These are phyloP conservation scores for Zygotorulaspora chibaensis DNA, from an alignment of 805 yeast genomes.

Conservation along the genomic window DNA sequence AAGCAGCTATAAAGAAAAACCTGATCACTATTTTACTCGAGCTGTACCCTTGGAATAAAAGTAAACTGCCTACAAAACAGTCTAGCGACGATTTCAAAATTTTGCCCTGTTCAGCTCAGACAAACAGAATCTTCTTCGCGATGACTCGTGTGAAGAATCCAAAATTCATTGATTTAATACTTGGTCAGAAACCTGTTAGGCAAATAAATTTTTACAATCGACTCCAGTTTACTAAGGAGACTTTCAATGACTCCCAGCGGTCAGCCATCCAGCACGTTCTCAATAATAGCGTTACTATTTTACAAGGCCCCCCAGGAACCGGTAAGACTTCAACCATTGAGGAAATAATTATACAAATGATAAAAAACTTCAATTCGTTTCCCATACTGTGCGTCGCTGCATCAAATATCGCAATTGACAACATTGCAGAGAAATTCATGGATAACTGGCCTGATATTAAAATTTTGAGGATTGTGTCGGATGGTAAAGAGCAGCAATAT, in stretches of 20 bases:
- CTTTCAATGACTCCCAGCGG: conserved; percentile 56
- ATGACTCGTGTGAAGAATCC: conserved; percentile 55
- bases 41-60: conserved; percentile 55
- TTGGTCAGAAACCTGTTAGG: conserved; percentile 52
- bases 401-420: conserved; percentile 70
- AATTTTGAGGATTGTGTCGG: conserved; percentile 55
- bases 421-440: conserved; percentile 65
- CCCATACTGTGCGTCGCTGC: conserved; percentile 74
- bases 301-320: conserved; percentile 83
- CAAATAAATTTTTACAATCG: conserved; percentile 55
- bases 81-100: conserved; percentile 40
- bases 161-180: conserved; percentile 47
- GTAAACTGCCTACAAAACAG: conserved; percentile 41
- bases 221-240: conserved; percentile 45
- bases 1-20: conserved; percentile 34
- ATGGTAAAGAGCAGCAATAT: conserved; percentile 59
- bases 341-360: conserved; percentile 54
- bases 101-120: conserved; percentile 60
- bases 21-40: conserved; percentile 42
- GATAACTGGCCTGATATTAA: conserved; percentile 44
- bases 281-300: conserved; percentile 48
- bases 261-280: conserved; percentile 50
- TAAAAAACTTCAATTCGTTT: conserved; percentile 50
- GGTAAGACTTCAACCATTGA: conserved; percentile 73
- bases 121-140: conserved; percentile 59